Base-by-base conservation (phyloP, 352 stramenopile species). In the Blastocystis sp. region DNA sequence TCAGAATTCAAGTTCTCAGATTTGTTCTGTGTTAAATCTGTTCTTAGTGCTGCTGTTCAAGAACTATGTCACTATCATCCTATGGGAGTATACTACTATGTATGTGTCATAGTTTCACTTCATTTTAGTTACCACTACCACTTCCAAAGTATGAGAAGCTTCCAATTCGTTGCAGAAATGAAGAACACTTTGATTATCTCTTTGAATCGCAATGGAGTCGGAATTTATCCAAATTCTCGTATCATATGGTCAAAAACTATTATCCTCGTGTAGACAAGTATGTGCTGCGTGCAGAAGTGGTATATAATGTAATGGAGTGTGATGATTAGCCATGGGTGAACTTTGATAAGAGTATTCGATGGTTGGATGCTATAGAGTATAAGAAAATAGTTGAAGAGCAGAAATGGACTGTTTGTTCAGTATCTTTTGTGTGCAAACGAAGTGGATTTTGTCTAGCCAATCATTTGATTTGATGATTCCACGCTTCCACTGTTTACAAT, bases 221-320 rank as follows among this genome's bases (percentile, higher is more conserved):
- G 0, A 68, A 68, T 11, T 33, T 68, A 17, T 64, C 51, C 3
- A 84, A 84, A 30, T 84, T 84, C 33, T 17, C 68, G 33, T 84
- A 84, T 69, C 73, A 84, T 66, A 84, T 84, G 73, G 73, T 84
- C 30, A 84, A 84, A 57, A 66, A 19, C 13, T 84, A 84, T 37
- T 48, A 84, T 44, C 48, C 66, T 5, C 73, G 73, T 19, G 68
- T 84, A 24, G 48, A 66, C 27, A 66, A 68, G n/a, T 84, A 84
- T 44, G 54, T 84, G 1, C 4, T 84, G n/a, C 19, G 48, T 42
- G 48, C 48, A 27, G n/a, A 53, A 22, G 17, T 84, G 51, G 73
- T 84, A 27, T 22, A 51, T n/a, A n/a, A 44, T 15, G 24, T 5
- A 42, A 40, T 44, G 5, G 19, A 30, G 42, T n/a, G 30, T 84